phyloP scores from a whole-genome alignment of 148 eudicot genomes.

The Amaranthus cruentus region DNA sequence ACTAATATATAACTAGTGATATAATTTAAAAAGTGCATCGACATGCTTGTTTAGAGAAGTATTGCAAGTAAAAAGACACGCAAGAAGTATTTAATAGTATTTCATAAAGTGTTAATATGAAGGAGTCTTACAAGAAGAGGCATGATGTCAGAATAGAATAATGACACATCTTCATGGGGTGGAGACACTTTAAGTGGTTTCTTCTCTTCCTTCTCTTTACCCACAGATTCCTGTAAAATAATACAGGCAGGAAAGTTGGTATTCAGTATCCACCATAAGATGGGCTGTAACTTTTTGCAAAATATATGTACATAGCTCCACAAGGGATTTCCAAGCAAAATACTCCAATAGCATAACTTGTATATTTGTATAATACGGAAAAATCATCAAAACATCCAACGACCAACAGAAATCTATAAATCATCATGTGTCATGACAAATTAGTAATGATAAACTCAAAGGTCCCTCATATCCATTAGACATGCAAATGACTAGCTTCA shows the following conservation, averaged over 20 bases:
- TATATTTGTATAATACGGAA: neutral
- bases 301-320: neutral
- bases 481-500: neutral
- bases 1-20: too few species aligned
- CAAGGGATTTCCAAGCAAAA: neutral
- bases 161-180: constrained; percentile 67
- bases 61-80: too few species aligned
- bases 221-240: constrained; percentile 52
- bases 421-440: too few species aligned
- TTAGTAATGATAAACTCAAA: neutral
- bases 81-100: neutral
- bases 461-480: neutral
- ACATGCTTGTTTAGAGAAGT: too few species aligned
- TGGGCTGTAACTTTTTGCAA: neutral
- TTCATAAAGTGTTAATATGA: neutral
- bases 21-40: too few species aligned
- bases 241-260: neutral
- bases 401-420: too few species aligned
- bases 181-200: constrained; percentile 30
- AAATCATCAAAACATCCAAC: too few species aligned
- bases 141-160: constrained; percentile 88
- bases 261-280: neutral
- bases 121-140: constrained; percentile 69
- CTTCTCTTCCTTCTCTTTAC: constrained; percentile 75
- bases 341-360: neutral